These are phyloP conservation scores for Hanseniaspora opuntiae DNA, from an alignment of 805 yeast genomes.

Conservation along the genomic window DNA sequence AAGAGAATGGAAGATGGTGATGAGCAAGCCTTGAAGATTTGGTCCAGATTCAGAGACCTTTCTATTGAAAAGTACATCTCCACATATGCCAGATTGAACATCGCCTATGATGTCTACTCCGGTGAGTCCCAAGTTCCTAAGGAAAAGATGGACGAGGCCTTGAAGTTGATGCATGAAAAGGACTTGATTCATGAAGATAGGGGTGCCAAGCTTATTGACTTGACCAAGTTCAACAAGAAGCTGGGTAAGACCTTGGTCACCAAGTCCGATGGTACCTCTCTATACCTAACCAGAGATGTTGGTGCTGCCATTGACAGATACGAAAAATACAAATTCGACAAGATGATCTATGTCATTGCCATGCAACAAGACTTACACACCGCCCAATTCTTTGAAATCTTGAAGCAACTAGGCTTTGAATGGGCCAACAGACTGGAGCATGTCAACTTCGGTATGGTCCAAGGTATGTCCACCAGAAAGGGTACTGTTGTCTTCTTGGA, in stretches of 20 bases:
- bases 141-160: conserved; percentile 54
- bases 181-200: conserved; percentile 69
- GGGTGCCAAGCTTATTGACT: conserved; percentile 82
- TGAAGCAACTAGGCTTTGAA: conserved; percentile 75
- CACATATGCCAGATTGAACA: conserved; percentile 86
- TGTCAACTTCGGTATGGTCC: conserved; percentile 93
- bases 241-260: conserved; percentile 85
- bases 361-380: conserved; percentile 89
- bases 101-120: conserved; percentile 73
- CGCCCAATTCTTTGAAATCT: conserved; percentile 85
- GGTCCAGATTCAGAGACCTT: conserved; percentile 82
- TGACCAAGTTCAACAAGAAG: conserved; percentile 74
- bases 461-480: conserved; percentile 95
- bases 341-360: conserved; percentile 92
- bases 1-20: conserved; percentile 90
- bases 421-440: conserved; percentile 77
- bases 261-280: conserved; percentile 88
- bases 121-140: conserved; percentile 91
- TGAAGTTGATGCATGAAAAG: conserved; percentile 48
- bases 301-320: conserved; percentile 92
- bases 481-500: conserved; percentile 98
- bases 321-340: conserved; percentile 72
- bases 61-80: conserved; percentile 74
- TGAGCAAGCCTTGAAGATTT: conserved; percentile 55
- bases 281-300: conserved; percentile 88